Evolutionary conservation across 257 asterid genomes (phyloP), one percentile per base, ranked within the genome.

Genomic region (Datura wrightii): DNA sequence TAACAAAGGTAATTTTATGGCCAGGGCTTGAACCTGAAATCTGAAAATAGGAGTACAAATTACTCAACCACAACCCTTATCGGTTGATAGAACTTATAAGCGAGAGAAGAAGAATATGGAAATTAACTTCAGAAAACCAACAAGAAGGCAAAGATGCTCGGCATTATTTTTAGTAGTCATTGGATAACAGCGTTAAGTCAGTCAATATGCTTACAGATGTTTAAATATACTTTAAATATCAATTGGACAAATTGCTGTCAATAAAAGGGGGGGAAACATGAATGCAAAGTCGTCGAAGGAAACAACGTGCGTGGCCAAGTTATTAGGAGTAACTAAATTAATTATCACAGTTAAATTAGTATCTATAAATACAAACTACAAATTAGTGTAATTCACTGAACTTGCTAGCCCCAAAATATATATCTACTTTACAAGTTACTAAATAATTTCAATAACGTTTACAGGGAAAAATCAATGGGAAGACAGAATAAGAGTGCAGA

Each of bases 211-310:
- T 39, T 53, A 53, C 60, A 16, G 63, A 58, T 18, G 31, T 58
- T 58, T 6, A 18, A 9, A 70, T 5, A 34, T 34, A 6, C 8
- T 70, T 42, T 42, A 41, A 19, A 72, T 24, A n/a, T 4, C 79
- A 72, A 72, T 34, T 71, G 79, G 79, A 39, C 79, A 71, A 71
- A 41, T 44, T 42, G 54, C 10, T 71, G 53, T 13, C 9, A 70
- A 6, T 11, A 18, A 70, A 70, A 3, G 41, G 16, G 4, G 2
- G 1, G 8, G 8, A 39, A 18, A 9, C 24, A 41, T 4, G 9
- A 9, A 41, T 2, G 14, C 36, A 42, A 69, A 67, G 72, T 63
- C 44, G 10, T 11, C 71, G 16, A 36, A 70, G 34, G 55, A 42
- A 36, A 41, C 14, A 70, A 70, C 13, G 13, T 9, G 10, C 31